A percentile compares a stretch with the other conserved stretches of the same genome.
Conservation (phyloP, 2,329 filamentous ascomycete genomes). For the Periconia macrospinosa region DNA sequence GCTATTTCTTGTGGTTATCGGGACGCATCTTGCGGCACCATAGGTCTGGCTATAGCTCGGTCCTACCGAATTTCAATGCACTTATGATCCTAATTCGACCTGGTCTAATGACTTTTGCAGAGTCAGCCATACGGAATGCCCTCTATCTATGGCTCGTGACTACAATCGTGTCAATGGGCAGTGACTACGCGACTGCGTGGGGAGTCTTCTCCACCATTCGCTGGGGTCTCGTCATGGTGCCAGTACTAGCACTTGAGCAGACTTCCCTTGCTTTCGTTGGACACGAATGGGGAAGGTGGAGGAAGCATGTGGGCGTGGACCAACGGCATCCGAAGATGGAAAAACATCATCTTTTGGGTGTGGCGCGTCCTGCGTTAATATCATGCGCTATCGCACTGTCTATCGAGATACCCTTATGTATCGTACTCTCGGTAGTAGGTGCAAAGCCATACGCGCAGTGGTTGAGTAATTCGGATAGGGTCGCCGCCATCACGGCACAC, state of each 20-base stretch:
- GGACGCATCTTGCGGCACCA: conserved; percentile 35
- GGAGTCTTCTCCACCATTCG: conserved; percentile 73
- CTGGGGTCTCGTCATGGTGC: conserved; percentile 76
- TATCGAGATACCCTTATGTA: conserved; percentile 64
- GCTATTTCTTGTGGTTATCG: conserved; percentile 58
- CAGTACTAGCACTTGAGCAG: conserved; percentile 67
- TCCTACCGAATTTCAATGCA: not conserved
- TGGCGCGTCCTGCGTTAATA: conserved; percentile 57
- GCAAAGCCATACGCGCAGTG: conserved; percentile 64
- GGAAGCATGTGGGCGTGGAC: conserved; percentile 16
- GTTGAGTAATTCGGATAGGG: conserved; percentile 59
- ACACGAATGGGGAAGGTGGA: conserved; percentile 63
- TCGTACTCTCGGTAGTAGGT: conserved; percentile 64
- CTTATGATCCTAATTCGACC: conserved; percentile 55
- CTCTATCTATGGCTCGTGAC: conserved; percentile 72
- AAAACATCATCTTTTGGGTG: conserved; percentile 36
- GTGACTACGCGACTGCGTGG: conserved; percentile 71
- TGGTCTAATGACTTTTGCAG: conserved; percentile 61
- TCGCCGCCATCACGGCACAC: conserved; percentile 62
- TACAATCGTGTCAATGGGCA: conserved; percentile 65
- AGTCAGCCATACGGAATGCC: conserved; percentile 68
- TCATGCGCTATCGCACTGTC: conserved; percentile 58
- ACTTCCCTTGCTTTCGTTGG: conserved; percentile 67
- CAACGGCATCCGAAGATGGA: conserved; percentile 7
- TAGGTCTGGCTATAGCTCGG: not conserved